Conservation (phyloP, 768 basidiomycete genomes). For the Phanerochaete carnosa region DNA sequence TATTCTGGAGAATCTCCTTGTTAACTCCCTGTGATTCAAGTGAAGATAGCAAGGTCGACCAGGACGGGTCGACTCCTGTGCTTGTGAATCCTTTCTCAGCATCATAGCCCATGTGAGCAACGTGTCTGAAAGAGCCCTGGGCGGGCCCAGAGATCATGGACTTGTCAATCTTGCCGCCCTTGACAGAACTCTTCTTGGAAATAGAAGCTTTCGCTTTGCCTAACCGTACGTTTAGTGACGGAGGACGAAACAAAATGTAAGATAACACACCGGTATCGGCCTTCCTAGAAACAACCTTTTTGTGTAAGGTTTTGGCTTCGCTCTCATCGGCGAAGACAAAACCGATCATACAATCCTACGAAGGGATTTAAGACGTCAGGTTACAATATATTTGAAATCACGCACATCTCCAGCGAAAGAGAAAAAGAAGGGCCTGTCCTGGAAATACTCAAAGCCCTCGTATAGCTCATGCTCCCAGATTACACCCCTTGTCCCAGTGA, state of each 20-base stretch:
- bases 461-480: conserved; percentile 95
- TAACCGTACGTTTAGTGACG: not conserved
- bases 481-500: conserved; percentile 79
- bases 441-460: conserved; percentile 64
- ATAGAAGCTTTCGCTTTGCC: conserved; percentile 42
- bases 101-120: conserved; percentile 96
- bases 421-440: conserved; percentile 90
- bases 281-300: conserved; percentile 76
- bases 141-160: conserved; percentile 86
- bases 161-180: conserved; percentile 85
- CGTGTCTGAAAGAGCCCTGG: conserved; percentile 76
- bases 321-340: conserved; percentile 85
- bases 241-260: not conserved
- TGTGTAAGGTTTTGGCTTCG: conserved; percentile 82
- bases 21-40: conserved; percentile 66
- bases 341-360: conserved; percentile 85
- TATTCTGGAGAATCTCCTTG: conserved; percentile 63
- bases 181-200: conserved; percentile 54
- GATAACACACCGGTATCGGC: conserved; percentile 14
- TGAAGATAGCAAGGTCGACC: conserved; percentile 68
- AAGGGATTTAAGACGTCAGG: not conserved
- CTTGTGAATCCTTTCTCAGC: conserved; percentile 82
- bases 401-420: conserved; percentile 90
- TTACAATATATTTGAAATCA: conserved; percentile 13
- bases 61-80: conserved; percentile 85